Evolutionary conservation across 495 filamentous ascomycete genomes (phyloP).

Genomic region (Recurvomyces mirabilis): DNA sequence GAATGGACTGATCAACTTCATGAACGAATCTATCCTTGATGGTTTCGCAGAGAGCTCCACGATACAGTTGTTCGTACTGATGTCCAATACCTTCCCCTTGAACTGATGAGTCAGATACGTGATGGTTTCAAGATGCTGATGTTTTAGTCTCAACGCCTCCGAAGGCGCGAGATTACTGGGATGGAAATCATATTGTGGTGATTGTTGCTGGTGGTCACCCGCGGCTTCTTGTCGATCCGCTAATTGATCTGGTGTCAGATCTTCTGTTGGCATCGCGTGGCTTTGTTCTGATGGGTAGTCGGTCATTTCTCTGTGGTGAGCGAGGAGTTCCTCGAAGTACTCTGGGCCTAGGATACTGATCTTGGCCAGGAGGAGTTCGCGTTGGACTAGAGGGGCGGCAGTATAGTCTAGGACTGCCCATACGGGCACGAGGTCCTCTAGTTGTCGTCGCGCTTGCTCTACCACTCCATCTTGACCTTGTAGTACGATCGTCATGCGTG

Average conservation of each 20-base stretch:
- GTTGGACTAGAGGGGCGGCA: constrained; percentile 81
- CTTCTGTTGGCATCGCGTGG: constrained; percentile 23
- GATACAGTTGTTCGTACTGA: constrained; percentile 95
- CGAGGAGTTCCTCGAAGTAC: constrained; percentile 91
- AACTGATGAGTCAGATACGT: constrained; percentile 96
- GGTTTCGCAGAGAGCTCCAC: constrained; percentile 95
- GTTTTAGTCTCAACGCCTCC: constrained; percentile 87
- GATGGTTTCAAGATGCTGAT: constrained; percentile 89
- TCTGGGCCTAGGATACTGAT: constrained; percentile 90
- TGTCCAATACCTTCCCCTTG: constrained; percentile 92
- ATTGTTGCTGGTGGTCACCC: constrained; percentile 22
- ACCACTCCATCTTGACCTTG: constrained; percentile 94
- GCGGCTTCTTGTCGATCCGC: constrained; percentile 26
- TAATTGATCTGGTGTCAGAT: constrained; percentile 28
- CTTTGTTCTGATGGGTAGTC: constrained; percentile 14
- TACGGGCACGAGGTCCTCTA: constrained; percentile 93
- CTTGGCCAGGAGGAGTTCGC: constrained; percentile 92
- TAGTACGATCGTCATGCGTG: constrained; percentile 96
- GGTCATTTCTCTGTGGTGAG: constrained; percentile 76
- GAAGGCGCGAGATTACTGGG: constrained; percentile 71
- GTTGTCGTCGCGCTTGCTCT: constrained; percentile 88
- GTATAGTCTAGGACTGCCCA: constrained; percentile 99
- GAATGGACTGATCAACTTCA: constrained; percentile 92
- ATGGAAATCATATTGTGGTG: constrained; percentile 53
- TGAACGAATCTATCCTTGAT: constrained; percentile 85